Percentiles rank a stretch among this genome's conserved stretches.
Evolutionary conservation across 1,284 basidiomycete genomes (phyloP).

Genomic region (Puccinia polysora): DNA sequence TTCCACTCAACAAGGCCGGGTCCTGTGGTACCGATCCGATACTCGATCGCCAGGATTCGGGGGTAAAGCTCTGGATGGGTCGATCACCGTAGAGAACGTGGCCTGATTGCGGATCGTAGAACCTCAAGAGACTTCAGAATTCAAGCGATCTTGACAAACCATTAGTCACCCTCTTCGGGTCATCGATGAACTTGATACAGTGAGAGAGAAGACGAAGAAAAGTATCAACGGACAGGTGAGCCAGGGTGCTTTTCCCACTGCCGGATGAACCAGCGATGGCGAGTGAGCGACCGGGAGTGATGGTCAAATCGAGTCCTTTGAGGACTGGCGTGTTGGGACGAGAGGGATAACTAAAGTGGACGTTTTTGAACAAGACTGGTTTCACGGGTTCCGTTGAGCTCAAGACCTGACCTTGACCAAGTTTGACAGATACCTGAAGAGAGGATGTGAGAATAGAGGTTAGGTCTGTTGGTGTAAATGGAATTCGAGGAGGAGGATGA

Average conservation of each 20-base stretch:
- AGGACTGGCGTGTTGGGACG: slow-evolving; percentile 71
- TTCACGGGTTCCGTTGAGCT: slow-evolving; percentile 56
- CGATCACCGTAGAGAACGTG: slow-evolving; percentile 54
- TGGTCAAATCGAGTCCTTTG: slow-evolving; percentile 69
- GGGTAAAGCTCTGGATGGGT: slow-evolving; percentile 78
- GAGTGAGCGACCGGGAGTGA: slow-evolving; percentile 76
- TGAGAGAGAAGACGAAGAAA: slow-evolving; percentile 37
- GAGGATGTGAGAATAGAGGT: slow-evolving; percentile 63
- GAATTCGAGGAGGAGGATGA: slow-evolving; percentile 41
- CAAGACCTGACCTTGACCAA: slow-evolving; percentile 56
- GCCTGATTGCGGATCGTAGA: slow-evolving; percentile 84
- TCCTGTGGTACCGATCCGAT: slow-evolving; percentile 82
- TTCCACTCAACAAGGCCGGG: slow-evolving; percentile 61
- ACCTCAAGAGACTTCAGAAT: slow-evolving; percentile 82
- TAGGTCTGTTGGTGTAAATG: slow-evolving; percentile 27
- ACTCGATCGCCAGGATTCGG: slow-evolving; percentile 74
- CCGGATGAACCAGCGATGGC: slow-evolving; percentile 63
- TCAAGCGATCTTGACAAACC: too few species aligned
- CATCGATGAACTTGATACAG: too few species aligned
- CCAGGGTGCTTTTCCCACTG: slow-evolving; percentile 52
- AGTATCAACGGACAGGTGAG: slow-evolving; percentile 60
- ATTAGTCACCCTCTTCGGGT: too few species aligned
- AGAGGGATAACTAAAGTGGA: slow-evolving; percentile 81
- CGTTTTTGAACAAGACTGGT: slow-evolving; percentile 69
- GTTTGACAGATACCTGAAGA: slow-evolving; percentile 61